Evolutionary conservation across 495 filamentous ascomycete species (phyloP), one percentile per base, ranked within the genome.

Genomic region (Aspergillus asperescens): DNA sequence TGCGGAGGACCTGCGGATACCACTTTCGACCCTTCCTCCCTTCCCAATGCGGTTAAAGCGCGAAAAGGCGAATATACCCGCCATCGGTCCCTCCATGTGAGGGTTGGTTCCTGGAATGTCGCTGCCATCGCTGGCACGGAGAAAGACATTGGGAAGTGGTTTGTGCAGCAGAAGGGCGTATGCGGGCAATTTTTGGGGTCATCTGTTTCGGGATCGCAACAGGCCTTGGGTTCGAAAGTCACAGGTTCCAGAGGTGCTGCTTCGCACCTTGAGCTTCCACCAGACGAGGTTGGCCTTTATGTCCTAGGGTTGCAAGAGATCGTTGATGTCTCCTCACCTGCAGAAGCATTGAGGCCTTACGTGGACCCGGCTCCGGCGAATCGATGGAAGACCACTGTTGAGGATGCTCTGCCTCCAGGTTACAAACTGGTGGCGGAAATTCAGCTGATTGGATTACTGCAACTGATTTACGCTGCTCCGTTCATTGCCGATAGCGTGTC

Each of bases 101-200:
- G 95, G 61, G 74, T 96, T 19, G 93, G 90, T 5, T 84, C 86
- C 1, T 99, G 94, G 94, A 99, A 99, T 68, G 89, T 96, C 23
- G 94, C 90, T 7, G 82, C 86, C 1, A 79, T 85, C 50, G 77
- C 84, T 32, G 87, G 85, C 27, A 91, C 89, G 1, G 90, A 95
- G 65, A 85, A 87, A 55, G 91, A 96, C 65, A 71, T 96, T 7
- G 86, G 80, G 1, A 81, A 77, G 24, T 96, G 91, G 91, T 94
- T 96, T 62, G 77, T 90, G 15, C 74, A 85, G 3, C 86, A 85
- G 4, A 81, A 87, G 58, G 89, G 86, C 0, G 60, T 90, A 2
- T 78, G 81, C 53, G 74, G 83, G 31, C 67, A 69, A 10, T 62
- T 90, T 10, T 76, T 78, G 0, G 78, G 78, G 5, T 55, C 82